A percentile compares a stretch with the other conserved stretches of the same genome.
Evolutionary conservation across 176 grass and related monocot genomes (phyloP).

Genomic region (Tillandsia fasciculata): DNA sequence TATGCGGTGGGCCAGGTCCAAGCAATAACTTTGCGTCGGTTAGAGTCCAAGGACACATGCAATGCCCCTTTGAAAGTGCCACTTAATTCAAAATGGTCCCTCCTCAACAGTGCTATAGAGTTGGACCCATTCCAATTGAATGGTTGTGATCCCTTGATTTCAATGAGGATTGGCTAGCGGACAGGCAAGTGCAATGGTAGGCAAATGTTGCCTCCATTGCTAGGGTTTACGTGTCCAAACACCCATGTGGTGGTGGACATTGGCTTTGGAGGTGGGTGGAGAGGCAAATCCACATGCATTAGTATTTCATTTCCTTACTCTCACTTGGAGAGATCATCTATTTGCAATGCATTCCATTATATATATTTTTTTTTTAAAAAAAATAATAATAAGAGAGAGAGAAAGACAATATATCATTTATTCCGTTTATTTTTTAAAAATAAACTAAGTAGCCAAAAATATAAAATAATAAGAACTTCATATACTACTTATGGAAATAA

Average conservation of each 20-base stretch:
- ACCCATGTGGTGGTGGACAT: slow-evolving; percentile 3
- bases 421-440: too few species aligned
- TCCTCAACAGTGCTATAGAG: not conserved
- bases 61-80: not conserved
- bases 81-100: not conserved
- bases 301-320: not conserved
- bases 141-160: not conserved
- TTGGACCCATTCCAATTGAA: not conserved
- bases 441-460: too few species aligned
- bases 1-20: too few species aligned
- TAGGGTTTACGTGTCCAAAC: not conserved
- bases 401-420: too few species aligned
- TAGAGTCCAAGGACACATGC: not conserved
- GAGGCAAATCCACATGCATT: not conserved
- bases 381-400: too few species aligned
- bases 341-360: not conserved
- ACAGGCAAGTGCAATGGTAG: not conserved
- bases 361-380: not conserved
- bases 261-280: not conserved
- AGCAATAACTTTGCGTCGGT: too few species aligned
- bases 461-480: too few species aligned
- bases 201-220: not conserved
- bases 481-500: too few species aligned
- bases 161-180: not conserved
- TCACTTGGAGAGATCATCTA: not conserved